Evolutionary conservation across 257 asterid species (phyloP), one percentile per base, ranked within the genome.

Genomic region (Solanum pimpinellifolium): DNA sequence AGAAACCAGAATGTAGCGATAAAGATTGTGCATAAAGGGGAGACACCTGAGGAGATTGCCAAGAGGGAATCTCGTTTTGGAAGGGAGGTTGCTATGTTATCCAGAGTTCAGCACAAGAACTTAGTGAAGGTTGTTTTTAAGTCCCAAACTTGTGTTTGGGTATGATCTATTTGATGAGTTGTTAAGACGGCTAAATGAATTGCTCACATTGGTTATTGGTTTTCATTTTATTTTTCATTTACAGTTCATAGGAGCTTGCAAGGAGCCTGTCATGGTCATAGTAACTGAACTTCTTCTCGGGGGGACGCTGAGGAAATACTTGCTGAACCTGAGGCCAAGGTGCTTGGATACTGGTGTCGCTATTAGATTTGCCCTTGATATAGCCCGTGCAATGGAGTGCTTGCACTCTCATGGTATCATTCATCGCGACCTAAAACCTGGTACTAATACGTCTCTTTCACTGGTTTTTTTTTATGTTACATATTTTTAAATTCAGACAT

Each of bases 381-480:
- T 96, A 56, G 97, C 99, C 77, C 99, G 98, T 83, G 98, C 94
- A n/a, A 95, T 96, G 96, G 99, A 96, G 85, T 96, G 99, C 78
- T 89, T 96, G 89, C 99, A 96, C 92, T 90, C 96, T 1, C 98
- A 95, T 82, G 99, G 99, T 81, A 96, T 96, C 87, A 96, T 96
- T 89, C 99, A 96, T 80, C 98, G 98, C 44, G 99, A 96, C 90
- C 90, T 96, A 62, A 96, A 96, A 91, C 99, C 99, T 39, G 99
- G 99, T 96, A 56, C 44, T 29, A 11, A 80, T 47, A 16, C 5
- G 35, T 27, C 11, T 46, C 11, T 46, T 42, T 10, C 27, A 27
- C 23, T 42, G 25, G 8, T 3, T 44, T n/a, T 39, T 39, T 77
- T 23, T 6, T 25, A 11, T 8, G 11, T 11, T 77, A 11, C 42